Evolutionary conservation across 1,284 basidiomycete genomes (phyloP), one percentile per base, ranked within the genome.

Genomic region (Ceratobasidium sp.): DNA sequence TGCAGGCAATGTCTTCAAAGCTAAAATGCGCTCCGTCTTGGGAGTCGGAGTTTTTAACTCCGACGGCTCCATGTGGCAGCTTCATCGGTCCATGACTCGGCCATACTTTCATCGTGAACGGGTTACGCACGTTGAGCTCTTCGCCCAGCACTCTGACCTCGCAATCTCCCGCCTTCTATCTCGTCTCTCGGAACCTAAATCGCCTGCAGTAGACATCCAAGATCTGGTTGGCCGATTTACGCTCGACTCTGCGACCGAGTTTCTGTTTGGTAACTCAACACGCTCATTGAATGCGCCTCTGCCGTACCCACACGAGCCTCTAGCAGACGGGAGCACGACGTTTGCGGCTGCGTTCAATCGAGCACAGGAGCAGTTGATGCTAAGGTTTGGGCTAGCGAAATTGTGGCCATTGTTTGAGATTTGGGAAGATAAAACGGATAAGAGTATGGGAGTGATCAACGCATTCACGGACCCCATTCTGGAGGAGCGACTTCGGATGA

Each of bases 331-430:
- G 5, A 92, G 91, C 86, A 90, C 91, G 3, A 87, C 89, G 0
- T 93, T 93, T 83, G 89, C 88, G 0, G 85, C 88, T 63, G 89
- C 93, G 0, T 93, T 94, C 80, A 91, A 93, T 82, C 86, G 86
- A 78, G 87, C 89, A 0, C 91, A 93, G 81, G 86, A 89, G 39
- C 89, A 90, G 53, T 86, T 90, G 60, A 89, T 91, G 0, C 82
- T 83, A 15, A 87, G 93, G 39, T 88, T 86, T 1, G 85, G 89
- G 5, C 85, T 90, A 13, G 92, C 92, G 3, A 56, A 60, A 9
- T 87, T 91, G 64, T 94, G 93, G 93, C 92, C 92, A 0, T 81
- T 92, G 13, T 89, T 90, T 56, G 93, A 94, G 82, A 80, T 93
- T 3, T 88, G 89, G 80, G 86, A 87, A 23, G 92, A 94, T 82